These are phyloP conservation scores for Pythium pyrilobum DNA, from an alignment of 352 stramenopile genomes.

Conservation along the genomic window DNA sequence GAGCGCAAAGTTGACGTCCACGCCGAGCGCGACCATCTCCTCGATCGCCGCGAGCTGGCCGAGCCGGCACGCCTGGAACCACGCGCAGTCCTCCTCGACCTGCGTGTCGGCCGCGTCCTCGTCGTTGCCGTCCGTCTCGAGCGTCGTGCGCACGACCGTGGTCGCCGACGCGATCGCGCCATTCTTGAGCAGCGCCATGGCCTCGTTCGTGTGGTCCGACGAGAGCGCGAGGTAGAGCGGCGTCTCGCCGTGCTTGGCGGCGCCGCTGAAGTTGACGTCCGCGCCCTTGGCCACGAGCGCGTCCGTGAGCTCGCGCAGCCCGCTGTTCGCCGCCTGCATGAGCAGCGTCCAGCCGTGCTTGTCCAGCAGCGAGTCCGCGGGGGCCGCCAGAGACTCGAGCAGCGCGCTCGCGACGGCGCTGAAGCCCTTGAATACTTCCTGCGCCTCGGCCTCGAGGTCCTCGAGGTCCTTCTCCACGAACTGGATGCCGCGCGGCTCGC, in stretches of 20 bases:
- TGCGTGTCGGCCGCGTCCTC: slow-evolving; percentile 19
- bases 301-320: slow-evolving; percentile 48
- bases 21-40: slow-evolving; percentile 63
- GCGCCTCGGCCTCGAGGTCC: slow-evolving; percentile 68
- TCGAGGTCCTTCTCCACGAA: slow-evolving; percentile 56
- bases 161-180: slow-evolving; percentile 63
- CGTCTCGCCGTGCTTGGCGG: slow-evolving; percentile 42
- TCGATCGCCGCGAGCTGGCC: slow-evolving; percentile 64
- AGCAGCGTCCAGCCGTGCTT: slow-evolving; percentile 78
- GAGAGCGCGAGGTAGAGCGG: slow-evolving; percentile 69
- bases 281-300: slow-evolving; percentile 43
- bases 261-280: slow-evolving; percentile 58
- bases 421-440: slow-evolving; percentile 64
- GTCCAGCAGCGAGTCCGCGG: slow-evolving; percentile 52
- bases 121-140: slow-evolving; percentile 16
- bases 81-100: slow-evolving; percentile 62
- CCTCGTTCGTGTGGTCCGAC: slow-evolving; percentile 66
- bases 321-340: slow-evolving; percentile 81
- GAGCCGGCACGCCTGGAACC: slow-evolving; percentile 73
- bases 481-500: slow-evolving; percentile 10
- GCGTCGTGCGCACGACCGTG: slow-evolving; percentile 46
- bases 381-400: slow-evolving; percentile 31
- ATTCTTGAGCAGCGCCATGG: slow-evolving; percentile 65
- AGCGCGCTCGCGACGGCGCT: slow-evolving; percentile 43
- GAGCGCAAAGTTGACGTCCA: slow-evolving; percentile 68